Conservation (phyloP, 805 yeast species). For the Cyberlindnera misumaiensis region DNA sequence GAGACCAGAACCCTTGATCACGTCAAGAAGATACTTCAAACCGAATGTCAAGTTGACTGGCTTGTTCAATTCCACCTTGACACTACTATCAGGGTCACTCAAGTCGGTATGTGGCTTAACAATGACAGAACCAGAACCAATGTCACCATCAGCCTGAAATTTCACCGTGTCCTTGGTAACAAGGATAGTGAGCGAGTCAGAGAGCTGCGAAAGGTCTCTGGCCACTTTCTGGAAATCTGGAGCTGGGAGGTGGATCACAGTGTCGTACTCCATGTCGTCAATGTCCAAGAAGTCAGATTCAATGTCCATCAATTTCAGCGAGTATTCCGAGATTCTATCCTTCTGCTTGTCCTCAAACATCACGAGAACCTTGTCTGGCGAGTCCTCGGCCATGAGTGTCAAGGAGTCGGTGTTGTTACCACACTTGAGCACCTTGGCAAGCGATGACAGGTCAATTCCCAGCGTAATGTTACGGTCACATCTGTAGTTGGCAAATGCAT, state of each 20-base stretch:
- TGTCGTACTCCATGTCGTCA: constrained; percentile 89
- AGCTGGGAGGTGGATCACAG: constrained; percentile 82
- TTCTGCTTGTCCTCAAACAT: constrained; percentile 87
- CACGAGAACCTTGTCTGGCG: constrained; percentile 71
- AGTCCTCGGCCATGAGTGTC: constrained; percentile 84
- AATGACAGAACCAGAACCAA: constrained; percentile 81
- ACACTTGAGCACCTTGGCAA: constrained; percentile 82
- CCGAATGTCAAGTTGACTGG: constrained; percentile 90
- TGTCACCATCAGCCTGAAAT: constrained; percentile 85
- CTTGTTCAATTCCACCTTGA: constrained; percentile 70
- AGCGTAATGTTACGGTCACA: constrained; percentile 91
- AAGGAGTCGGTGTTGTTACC: constrained; percentile 87
- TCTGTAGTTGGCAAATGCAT: constrained; percentile 86
- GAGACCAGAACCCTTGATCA: constrained; percentile 83
- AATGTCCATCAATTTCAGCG: constrained; percentile 89
- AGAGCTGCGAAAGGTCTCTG: constrained; percentile 77
- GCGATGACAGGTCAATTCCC: constrained; percentile 85
- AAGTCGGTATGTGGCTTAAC: constrained; percentile 79
- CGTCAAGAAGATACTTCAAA: constrained; percentile 82
- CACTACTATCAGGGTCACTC: constrained; percentile 71
- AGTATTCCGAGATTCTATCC: constrained; percentile 89
- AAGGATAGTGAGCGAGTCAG: constrained; percentile 79
- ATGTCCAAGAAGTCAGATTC: constrained; percentile 91
- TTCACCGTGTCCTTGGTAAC: constrained; percentile 91
- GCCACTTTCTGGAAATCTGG: constrained; percentile 83